Conservation (phyloP, 345 rosid genomes). For the Gossypium raimondii region DNA sequence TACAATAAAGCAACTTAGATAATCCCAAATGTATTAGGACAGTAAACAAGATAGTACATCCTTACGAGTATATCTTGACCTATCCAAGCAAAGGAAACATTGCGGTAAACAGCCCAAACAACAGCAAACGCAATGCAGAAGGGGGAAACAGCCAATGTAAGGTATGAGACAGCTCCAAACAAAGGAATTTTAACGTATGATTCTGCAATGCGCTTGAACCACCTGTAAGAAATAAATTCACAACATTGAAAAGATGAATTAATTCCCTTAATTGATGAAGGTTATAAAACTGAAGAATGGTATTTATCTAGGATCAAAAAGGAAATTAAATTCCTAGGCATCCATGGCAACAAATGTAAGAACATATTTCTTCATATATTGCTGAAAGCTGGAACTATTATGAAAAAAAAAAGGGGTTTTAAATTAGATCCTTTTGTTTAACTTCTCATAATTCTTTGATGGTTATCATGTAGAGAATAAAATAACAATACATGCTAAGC, state of each 20-base stretch:
- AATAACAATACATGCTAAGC: neutral
- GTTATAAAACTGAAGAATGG: neutral
- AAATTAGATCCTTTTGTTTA: neutral
- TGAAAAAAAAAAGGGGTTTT: neutral
- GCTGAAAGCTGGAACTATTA: neutral
- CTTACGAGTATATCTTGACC: conserved; percentile 98
- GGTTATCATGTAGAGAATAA: neutral
- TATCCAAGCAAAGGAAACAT: conserved; percentile 74
- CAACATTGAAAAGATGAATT: conserved; percentile 2
- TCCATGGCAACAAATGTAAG: neutral
- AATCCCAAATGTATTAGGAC: neutral
- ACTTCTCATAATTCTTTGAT: neutral
- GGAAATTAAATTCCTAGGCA: neutral
- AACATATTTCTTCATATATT: neutral
- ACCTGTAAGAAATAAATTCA: conserved; percentile 41
- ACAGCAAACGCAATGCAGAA: conserved; percentile 87
- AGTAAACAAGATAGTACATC: conserved; percentile 15
- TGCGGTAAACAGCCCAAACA: conserved; percentile 79
- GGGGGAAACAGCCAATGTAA: conserved; percentile 82
- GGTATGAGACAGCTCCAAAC: conserved; percentile 80
- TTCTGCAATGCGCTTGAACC: conserved; percentile 66
- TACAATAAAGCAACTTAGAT: neutral
- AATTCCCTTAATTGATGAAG: conserved; percentile 6
- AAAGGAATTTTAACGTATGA: conserved; percentile 74
- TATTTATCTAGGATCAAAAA: neutral